A percentile compares a stretch with the other conserved stretches of the same genome.
These are phyloP conservation scores for Pontederia paniculata DNA, from an alignment of 176 grass and related monocot species.

Conservation along the genomic window DNA sequence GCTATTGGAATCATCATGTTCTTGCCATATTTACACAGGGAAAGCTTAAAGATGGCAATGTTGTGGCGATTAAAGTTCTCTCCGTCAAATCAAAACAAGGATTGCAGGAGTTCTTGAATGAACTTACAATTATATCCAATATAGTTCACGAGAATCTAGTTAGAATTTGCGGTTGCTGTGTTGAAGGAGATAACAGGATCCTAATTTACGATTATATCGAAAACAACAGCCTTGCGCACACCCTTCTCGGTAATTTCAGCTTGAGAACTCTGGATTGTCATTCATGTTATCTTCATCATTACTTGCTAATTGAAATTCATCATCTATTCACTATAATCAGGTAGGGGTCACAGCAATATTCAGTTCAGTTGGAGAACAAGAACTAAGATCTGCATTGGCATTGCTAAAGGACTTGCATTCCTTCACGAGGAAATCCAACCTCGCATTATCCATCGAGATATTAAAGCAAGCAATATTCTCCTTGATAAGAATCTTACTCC, in stretches of 20 bases:
- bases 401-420: constrained; percentile 52
- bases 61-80: constrained; percentile 87
- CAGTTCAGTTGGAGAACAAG: constrained; percentile 55
- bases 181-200: constrained; percentile 56
- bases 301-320: too few species aligned
- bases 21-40: constrained; percentile 38
- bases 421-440: constrained; percentile 60
- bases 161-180: constrained; percentile 57
- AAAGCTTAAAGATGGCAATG: constrained; percentile 46
- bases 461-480: constrained; percentile 81
- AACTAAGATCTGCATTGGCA: constrained; percentile 49
- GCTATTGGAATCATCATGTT: not conserved
- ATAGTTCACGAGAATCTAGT: constrained; percentile 71
- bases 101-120: constrained; percentile 64
- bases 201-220: constrained; percentile 76
- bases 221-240: constrained; percentile 76
- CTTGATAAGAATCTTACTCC: constrained; percentile 60
- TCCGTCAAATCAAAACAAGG: constrained; percentile 69
- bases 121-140: constrained; percentile 53
- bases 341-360: constrained; percentile 37
- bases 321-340: constrained; percentile 23
- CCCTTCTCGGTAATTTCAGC: constrained; percentile 48
- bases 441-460: constrained; percentile 68
- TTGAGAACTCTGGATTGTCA: not conserved
- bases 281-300: not conserved